Evolutionary conservation across 805 yeast genomes (phyloP).

Genomic region (Candida arabinofermentans): DNA sequence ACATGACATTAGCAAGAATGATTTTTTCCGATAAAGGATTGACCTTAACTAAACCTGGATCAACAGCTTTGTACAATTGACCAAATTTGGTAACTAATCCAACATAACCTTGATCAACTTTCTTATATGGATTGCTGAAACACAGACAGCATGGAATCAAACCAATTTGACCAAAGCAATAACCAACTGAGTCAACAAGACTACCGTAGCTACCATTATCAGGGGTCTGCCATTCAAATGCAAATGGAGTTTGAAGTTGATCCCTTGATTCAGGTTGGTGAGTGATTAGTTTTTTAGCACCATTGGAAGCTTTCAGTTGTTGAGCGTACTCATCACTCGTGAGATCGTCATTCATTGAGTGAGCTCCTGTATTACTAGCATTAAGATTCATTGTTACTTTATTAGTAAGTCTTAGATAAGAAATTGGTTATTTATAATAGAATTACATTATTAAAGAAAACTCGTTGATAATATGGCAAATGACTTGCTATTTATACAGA

Average conservation of each 20-base stretch:
- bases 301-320: neutral
- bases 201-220: slow-evolving; percentile 34
- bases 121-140: slow-evolving; percentile 53
- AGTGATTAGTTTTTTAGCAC: slow-evolving; percentile 7
- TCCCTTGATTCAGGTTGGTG: slow-evolving; percentile 19
- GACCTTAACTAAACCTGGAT: slow-evolving; percentile 64
- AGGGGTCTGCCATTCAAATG: slow-evolving; percentile 33
- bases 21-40: slow-evolving; percentile 62
- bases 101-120: slow-evolving; percentile 63
- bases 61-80: slow-evolving; percentile 57
- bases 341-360: neutral
- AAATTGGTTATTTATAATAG: too few relatives aligned
- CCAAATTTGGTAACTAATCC: slow-evolving; percentile 68
- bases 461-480: too few relatives aligned
- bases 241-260: slow-evolving; percentile 24
- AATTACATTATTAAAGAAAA: too few relatives aligned
- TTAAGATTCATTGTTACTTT: neutral
- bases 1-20: slow-evolving; percentile 46
- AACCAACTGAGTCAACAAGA: slow-evolving; percentile 40
- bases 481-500: too few relatives aligned
- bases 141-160: slow-evolving; percentile 52
- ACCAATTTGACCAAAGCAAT: slow-evolving; percentile 48
- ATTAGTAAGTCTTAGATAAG: too few relatives aligned
- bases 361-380: neutral
- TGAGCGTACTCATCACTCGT: neutral